Evolutionary conservation across 108 stramenopile species (phyloP), one percentile per base, ranked within the genome.

Genomic region (Aurantiochytrium sp.): DNA sequence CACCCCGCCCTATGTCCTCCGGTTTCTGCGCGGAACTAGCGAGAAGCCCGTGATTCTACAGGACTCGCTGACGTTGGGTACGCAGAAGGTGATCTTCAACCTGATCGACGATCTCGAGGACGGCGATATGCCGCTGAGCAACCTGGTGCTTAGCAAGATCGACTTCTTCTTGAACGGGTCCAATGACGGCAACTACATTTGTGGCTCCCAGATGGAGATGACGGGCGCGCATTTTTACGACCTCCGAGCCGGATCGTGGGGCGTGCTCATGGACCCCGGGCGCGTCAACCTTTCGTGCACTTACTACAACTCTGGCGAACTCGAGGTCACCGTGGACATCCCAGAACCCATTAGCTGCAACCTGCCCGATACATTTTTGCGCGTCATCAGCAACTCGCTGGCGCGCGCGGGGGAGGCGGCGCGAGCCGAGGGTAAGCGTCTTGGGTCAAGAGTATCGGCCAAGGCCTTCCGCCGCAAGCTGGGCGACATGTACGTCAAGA

Each of bases 31-130:
- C 24, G 39, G 42, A 48, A 17, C 39, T 12, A 81, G 73, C 73
- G 42, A 81, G 15, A 81, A 81, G 27, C 73, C 73, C 8, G 73
- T 48, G n/a, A 81, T 81, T 21, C 32, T 81, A 24, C 73, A 81
- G 24, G 73, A 81, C 45, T 81, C 73, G 17, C 39, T 81, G 19
- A 81, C 6, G 24, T 6, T 48, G 10, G 73, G 73, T 12, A 81
- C 73, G n/a, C 73, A 81, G 32, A 81, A 81, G 73, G 73, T 81
- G 0, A 81, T 81, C 73, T 48, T 81, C 39, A 81, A 81, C 39
- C 15, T 81, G 42, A 81, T 81, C 6, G 73, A 81, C 30, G 73
- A 81, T n/a, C 73, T 81, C 3, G 73, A 81, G 6, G 45, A 24
- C 30, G 73, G 73, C 4, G 45, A 81, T 48, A 81, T 81, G 73